Evolutionary conservation across 208 protist species (phyloP).

Genomic region (Porcisia deanei): DNA sequence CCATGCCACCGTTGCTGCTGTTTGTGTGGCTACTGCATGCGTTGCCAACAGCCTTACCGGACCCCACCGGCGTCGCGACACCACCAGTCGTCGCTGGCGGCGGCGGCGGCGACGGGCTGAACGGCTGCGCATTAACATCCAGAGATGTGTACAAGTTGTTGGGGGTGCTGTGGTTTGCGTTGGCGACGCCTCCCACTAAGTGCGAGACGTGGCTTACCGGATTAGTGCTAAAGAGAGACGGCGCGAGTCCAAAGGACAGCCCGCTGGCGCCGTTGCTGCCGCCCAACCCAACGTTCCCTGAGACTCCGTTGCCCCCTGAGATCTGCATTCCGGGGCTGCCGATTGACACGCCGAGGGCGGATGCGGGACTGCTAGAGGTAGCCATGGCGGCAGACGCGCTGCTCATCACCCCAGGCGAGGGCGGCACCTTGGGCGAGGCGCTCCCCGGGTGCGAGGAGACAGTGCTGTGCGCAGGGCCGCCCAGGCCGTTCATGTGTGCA

Average conservation of each 20-base stretch:
- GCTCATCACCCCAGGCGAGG: constrained; percentile 27
- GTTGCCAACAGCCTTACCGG: constrained; percentile 8
- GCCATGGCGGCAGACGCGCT: constrained; percentile 18
- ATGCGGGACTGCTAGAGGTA: constrained; percentile 24
- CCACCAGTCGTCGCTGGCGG: neutral
- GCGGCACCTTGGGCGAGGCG: constrained; percentile 28
- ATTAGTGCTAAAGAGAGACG: constrained; percentile 42
- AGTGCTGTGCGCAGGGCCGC: neutral
- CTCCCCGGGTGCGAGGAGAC: constrained; percentile 21
- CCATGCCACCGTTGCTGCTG: constrained; percentile 12
- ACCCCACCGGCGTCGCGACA: constrained; percentile 1
- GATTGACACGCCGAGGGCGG: constrained; percentile 12
- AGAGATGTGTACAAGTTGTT: constrained; percentile 36
- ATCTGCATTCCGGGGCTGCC: constrained; percentile 30
- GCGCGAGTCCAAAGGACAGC: constrained; percentile 25
- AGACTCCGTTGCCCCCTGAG: constrained; percentile 6
- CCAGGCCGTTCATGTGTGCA: constrained; percentile 15
- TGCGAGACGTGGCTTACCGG: constrained; percentile 27
- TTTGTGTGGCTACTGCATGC: constrained; percentile 4
- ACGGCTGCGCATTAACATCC: constrained; percentile 62
- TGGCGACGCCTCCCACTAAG: constrained; percentile 2
- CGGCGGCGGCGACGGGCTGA: constrained; percentile 42
- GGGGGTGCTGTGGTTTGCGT: neutral
- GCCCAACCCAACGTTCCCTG: neutral
- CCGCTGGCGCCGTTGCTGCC: constrained; percentile 12